A percentile compares a stretch with the other conserved stretches of the same genome.
Evolutionary conservation across 2,329 filamentous ascomycete species (phyloP).

Genomic region (Epichloe festucae): DNA sequence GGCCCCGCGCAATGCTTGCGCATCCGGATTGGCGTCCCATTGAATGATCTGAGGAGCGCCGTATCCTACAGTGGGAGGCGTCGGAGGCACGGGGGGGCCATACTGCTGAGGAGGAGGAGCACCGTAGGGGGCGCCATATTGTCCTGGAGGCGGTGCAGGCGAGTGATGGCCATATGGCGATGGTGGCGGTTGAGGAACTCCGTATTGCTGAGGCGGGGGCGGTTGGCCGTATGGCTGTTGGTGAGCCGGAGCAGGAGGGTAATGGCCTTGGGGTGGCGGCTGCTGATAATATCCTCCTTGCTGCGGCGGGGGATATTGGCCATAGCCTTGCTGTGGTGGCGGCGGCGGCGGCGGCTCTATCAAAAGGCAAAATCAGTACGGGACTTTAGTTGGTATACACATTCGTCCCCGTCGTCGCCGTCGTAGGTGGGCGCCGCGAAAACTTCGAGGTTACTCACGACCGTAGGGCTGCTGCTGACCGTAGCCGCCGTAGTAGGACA

Average conservation of each 20-base stretch:
- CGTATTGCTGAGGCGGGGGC: conserved; percentile 14
- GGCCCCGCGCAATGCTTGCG: conserved; percentile 59
- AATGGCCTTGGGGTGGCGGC: conserved; percentile 11
- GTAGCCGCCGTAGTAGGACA: conserved; percentile 23
- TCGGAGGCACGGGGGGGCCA: conserved; percentile 36
- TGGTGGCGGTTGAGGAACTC: conserved; percentile 18
- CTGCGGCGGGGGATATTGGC: conserved; percentile 20
- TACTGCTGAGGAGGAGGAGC: conserved; percentile 20
- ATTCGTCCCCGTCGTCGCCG: not conserved
- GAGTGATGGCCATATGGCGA: conserved; percentile 9
- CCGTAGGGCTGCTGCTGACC: conserved; percentile 16
- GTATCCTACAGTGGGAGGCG: conserved; percentile 62
- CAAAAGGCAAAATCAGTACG: not conserved
- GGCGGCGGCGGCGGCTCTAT: conserved; percentile 21
- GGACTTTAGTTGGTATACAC: not conserved
- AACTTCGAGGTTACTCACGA: conserved; percentile 18
- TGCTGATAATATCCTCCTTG: conserved; percentile 19
- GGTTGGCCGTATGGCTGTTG: conserved; percentile 13
- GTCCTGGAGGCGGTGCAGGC: conserved; percentile 13
- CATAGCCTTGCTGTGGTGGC: conserved; percentile 24
- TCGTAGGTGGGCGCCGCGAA: not conserved
- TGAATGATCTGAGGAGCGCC: conserved; percentile 55
- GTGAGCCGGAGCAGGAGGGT: conserved; percentile 1
- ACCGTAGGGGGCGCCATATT: conserved; percentile 30
- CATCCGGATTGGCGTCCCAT: conserved; percentile 55